Percentiles rank a stretch among this genome's conserved stretches.
phyloP scores from a whole-genome alignment of 495 filamentous ascomycete genomes.

The Usnea hakonensis region DNA sequence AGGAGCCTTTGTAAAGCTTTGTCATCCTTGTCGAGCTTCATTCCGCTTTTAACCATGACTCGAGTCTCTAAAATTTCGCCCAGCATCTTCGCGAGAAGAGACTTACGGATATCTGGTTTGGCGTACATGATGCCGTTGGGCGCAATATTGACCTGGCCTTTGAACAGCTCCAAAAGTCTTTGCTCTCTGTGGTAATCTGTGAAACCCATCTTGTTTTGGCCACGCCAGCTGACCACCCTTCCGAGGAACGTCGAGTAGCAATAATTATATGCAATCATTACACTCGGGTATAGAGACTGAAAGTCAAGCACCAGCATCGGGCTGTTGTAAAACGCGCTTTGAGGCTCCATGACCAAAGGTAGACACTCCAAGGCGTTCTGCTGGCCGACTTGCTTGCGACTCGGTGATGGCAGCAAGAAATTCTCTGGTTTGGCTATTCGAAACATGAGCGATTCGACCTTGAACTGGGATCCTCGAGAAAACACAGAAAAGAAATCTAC shows the following conservation, averaged over 20 bases:
- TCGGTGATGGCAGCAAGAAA: constrained; percentile 82
- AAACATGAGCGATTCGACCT: constrained; percentile 98
- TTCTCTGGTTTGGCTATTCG: constrained; percentile 96
- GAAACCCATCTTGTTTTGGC: constrained; percentile 92
- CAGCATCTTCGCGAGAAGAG: constrained; percentile 91
- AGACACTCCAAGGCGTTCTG: constrained; percentile 95
- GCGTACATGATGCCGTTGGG: constrained; percentile 96
- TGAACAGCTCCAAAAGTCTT: constrained; percentile 66
- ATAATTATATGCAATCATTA: constrained; percentile 99
- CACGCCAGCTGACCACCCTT: constrained; percentile 74
- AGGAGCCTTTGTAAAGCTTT: constrained; percentile 76
- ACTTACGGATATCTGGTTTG: constrained; percentile 78
- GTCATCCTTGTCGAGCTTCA: constrained; percentile 92
- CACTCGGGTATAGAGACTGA: constrained; percentile 89
- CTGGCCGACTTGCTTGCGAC: constrained; percentile 79
- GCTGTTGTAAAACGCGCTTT: constrained; percentile 87
- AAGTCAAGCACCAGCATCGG: constrained; percentile 91
- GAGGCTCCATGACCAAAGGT: constrained; percentile 95
- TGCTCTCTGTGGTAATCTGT: constrained; percentile 69
- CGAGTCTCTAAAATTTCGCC: constrained; percentile 92
- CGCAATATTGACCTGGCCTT: constrained; percentile 84
- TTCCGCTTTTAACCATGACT: constrained; percentile 96
- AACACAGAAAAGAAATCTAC: constrained; percentile 96
- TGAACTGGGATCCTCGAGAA: constrained; percentile 90
- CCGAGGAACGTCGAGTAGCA: constrained; percentile 97